These are phyloP conservation scores for Macrophomina phaseolina DNA, from an alignment of 2,329 filamentous ascomycete genomes.

Conservation along the genomic window DNA sequence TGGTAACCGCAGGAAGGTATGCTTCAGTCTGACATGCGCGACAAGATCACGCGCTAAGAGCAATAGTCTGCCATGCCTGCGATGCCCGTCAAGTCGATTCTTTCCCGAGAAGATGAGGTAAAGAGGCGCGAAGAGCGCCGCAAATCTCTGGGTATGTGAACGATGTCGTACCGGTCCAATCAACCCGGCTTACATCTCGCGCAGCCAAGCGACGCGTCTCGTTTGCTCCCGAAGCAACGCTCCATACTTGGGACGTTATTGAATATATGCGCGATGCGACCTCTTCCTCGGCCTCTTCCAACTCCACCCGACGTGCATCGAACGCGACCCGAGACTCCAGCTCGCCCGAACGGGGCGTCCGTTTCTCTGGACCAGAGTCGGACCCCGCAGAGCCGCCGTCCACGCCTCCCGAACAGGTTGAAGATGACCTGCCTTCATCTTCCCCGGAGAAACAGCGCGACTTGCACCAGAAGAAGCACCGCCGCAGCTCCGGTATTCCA, in stretches of 20 bases:
- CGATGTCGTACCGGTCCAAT: not conserved
- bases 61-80: conserved; percentile 53
- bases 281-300: conserved; percentile 71
- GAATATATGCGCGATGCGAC: conserved; percentile 89
- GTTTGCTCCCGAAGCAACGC: conserved; percentile 94
- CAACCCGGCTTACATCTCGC: conserved; percentile 22
- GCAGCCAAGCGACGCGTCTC: conserved; percentile 86
- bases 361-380: conserved; percentile 41
- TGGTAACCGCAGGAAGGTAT: conserved; percentile 81
- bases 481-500: conserved; percentile 70
- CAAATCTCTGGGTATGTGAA: conserved; percentile 74
- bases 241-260: conserved; percentile 96
- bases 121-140: conserved; percentile 81
- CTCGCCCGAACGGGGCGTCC: conserved; percentile 33
- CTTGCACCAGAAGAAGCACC: conserved; percentile 64
- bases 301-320: conserved; percentile 76
- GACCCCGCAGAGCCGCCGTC: conserved; percentile 65
- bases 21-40: not conserved
- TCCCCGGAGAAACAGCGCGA: conserved; percentile 71
- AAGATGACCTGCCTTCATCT: conserved; percentile 61
- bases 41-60: conserved; percentile 30
- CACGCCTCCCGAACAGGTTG: conserved; percentile 66
- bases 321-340: conserved; percentile 52
- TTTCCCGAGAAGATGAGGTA: conserved; percentile 64
- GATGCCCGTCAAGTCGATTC: conserved; percentile 57